Evolutionary conservation across 1,284 basidiomycete genomes (phyloP), one percentile per base, ranked within the genome.

Genomic region (Coriolopsis trogii): DNA sequence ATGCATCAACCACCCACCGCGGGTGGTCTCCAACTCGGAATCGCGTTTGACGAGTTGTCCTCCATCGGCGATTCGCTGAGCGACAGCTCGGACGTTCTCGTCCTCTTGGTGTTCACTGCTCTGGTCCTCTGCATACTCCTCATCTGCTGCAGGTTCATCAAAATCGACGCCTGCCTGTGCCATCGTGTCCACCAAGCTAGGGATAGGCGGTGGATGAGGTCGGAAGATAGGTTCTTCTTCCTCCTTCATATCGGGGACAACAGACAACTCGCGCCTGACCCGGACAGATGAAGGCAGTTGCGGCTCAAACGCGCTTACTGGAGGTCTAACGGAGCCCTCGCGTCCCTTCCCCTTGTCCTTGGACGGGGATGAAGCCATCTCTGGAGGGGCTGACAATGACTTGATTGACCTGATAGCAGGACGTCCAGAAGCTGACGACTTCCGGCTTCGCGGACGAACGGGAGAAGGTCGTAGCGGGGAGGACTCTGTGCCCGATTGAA

Each of bases 401-500:
- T 87, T 84, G 39, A 85, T 81, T 20, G 81, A 77, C 41, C 73
- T 65, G 7, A 59, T 55, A 1, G 53, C 39, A 1, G 63, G 47
- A 1, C 63, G 61, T 2, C 64, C 55, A 1, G 61, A 46, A 15
- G 55, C 62, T 6, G 64, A 79, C 52, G 79, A 78, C 38, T 83
- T 78, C 34, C 75, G 64, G n/a, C 67, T 58, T 46, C 78, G 82
- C 3, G 74, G 63, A 46, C 78, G 77, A 9, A 69, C 66, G 4
- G 84, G 85, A 6, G 85, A 79, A 28, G 85, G 82, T 20, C 84
- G 81, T 7, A 67, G 67, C 13, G 89, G 89, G 16, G 88, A 90
- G 12, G 89, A 87, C 63, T 91, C 89, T 4, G 84, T 85, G 23
- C 89, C 89, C 12, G 87, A 90, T 64, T 91, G 89, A 67, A 91